Base-by-base conservation (phyloP, 2,329 filamentous ascomycete genomes). In the Penicillium griseofulvum region DNA sequence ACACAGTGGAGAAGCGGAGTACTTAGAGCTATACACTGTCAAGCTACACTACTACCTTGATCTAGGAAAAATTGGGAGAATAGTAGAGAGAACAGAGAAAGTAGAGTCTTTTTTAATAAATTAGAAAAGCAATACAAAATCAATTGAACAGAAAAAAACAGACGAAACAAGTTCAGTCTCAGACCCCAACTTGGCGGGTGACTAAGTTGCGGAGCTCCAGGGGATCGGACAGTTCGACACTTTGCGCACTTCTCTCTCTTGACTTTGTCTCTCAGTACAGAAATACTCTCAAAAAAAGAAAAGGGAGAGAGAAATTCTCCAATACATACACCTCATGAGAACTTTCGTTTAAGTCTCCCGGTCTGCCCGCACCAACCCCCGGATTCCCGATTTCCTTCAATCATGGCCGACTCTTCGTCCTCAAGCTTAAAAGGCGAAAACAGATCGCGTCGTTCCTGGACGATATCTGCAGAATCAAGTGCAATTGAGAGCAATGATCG, bases 401-500 rank as follows among this genome's bases (percentile, higher is more conserved):
- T 49, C 52, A 76, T 76, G 74, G 73, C 74, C 54, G 64, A 64
- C 56, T 63, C 69, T 43, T 59, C 65, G 43, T 62, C 70, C 44
- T 72, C 72, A 49, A 70, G 76, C 46, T 68, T 69, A 31, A 72
- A 69, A 59, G 67, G 70, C 34, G 68, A 74, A 42, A 60, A 62
- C 12, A 71, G 67, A 64, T 64, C 69, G 22, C 72, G 65, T 48
- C 74, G 75, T 19, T 72, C 70, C 52, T 71, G 66, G 60, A 74
- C 71, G 14, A 63, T 68, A n/a, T 65, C 70, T 31, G 65, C 63
- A 29, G 74, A 74, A 29, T 52, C 68, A 10, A 73, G 74, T 41
- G 58, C 61, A 14, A 62, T 69, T 44, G 64, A 65, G 29, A 68
- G 72, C 57, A 71, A 70, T 65, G 65, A 65, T 48, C 71, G 69